Conservation (phyloP, 1,284 basidiomycete genomes). For the Ceratobasidium sp. region DNA sequence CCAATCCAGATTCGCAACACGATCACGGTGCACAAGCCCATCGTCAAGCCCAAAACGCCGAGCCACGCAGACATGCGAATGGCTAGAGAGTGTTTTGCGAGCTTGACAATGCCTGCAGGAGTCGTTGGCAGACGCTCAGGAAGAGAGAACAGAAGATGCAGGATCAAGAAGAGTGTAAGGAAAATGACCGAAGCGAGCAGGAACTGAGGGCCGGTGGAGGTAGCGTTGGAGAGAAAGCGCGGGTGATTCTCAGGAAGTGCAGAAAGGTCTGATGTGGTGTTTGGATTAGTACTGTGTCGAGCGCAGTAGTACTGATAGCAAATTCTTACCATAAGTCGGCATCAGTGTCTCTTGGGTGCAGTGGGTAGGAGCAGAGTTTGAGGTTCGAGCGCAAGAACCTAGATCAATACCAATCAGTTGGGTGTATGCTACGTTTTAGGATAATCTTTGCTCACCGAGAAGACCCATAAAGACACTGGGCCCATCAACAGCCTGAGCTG, state of each 20-base stretch:
- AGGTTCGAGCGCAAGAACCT: slow-evolving; percentile 77
- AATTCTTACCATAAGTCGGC: slow-evolving; percentile 72
- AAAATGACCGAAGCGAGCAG: slow-evolving; percentile 73
- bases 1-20: slow-evolving; percentile 85
- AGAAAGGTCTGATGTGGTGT: slow-evolving; percentile 67
- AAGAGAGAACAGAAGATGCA: slow-evolving; percentile 76
- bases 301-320: not conserved
- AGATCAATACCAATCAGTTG: not conserved
- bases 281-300: slow-evolving; percentile 27
- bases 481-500: slow-evolving; percentile 67
- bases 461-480: slow-evolving; percentile 76
- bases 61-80: slow-evolving; percentile 78
- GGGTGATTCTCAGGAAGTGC: slow-evolving; percentile 72
- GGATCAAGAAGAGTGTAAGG: slow-evolving; percentile 74
- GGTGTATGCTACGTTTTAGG: slow-evolving; percentile 29
- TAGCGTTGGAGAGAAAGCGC: slow-evolving; percentile 71
- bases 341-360: slow-evolving; percentile 71
- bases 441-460: slow-evolving; percentile 64
- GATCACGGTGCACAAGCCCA: slow-evolving; percentile 80
- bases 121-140: slow-evolving; percentile 73
- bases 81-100: slow-evolving; percentile 70
- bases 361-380: slow-evolving; percentile 65
- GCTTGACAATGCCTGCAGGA: slow-evolving; percentile 65
- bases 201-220: slow-evolving; percentile 73
- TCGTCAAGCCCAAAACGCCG: slow-evolving; percentile 78